These are phyloP conservation scores for Kwoniella newhampshirensis DNA, from an alignment of 768 basidiomycete genomes.

Conservation along the genomic window DNA sequence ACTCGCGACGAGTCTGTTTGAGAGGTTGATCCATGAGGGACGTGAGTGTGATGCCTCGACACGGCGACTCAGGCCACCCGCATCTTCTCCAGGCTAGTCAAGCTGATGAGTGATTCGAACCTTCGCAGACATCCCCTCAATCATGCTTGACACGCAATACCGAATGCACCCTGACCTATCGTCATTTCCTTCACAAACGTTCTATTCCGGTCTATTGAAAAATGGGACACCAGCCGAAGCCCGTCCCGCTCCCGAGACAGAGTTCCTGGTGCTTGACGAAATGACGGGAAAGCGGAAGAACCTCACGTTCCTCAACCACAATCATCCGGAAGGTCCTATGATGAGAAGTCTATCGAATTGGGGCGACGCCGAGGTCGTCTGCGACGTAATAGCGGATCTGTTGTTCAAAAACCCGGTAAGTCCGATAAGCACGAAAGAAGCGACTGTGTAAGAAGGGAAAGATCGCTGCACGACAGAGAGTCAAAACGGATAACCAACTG, in stretches of 20 bases:
- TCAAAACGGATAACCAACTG: too few relatives aligned
- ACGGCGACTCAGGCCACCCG: neutral
- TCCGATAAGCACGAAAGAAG: slow-evolving; percentile 14
- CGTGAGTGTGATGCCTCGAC: slow-evolving; percentile 58
- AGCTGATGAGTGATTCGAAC: slow-evolving; percentile 1
- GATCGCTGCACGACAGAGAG: too few relatives aligned
- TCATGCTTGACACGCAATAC: slow-evolving; percentile 93
- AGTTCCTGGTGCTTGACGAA: slow-evolving; percentile 54
- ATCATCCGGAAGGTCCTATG: slow-evolving; percentile 65
- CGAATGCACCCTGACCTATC: slow-evolving; percentile 93
- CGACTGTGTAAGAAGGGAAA: neutral
- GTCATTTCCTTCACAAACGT: slow-evolving; percentile 77
- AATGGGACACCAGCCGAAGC: slow-evolving; percentile 71
- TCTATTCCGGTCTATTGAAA: slow-evolving; percentile 68
- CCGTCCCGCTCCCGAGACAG: slow-evolving; percentile 60
- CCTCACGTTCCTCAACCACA: slow-evolving; percentile 80
- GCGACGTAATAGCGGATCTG: slow-evolving; percentile 77
- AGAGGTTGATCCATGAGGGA: slow-evolving; percentile 78
- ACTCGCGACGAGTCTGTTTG: slow-evolving; percentile 78
- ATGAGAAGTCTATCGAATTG: slow-evolving; percentile 75
- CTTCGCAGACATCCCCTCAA: slow-evolving; percentile 71
- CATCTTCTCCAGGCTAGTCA: neutral
- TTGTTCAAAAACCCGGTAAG: slow-evolving; percentile 70
- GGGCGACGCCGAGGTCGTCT: slow-evolving; percentile 74
- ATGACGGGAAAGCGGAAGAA: slow-evolving; percentile 58